Conservation (phyloP, 352 stramenopile species). For the Albugo laibachii region DNA sequence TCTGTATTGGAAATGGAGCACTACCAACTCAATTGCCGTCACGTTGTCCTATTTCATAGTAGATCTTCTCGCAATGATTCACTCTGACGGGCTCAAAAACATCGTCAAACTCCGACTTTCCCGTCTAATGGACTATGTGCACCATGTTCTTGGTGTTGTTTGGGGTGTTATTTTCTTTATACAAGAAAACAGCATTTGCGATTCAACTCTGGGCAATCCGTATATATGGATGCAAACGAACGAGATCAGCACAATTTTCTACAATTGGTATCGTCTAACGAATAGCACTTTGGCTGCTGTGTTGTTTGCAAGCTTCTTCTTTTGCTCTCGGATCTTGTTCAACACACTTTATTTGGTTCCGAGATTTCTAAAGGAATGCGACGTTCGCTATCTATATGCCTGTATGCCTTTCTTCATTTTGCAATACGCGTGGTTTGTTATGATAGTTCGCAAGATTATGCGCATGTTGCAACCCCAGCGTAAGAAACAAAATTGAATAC, state of each 20-base stretch:
- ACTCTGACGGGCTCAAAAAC: conserved; percentile 17
- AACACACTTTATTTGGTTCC: conserved; percentile 49
- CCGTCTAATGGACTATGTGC: conserved; percentile 45
- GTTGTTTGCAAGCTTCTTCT: conserved; percentile 41
- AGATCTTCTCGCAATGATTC: conserved; percentile 37
- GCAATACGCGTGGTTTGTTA: conserved; percentile 58
- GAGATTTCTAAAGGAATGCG: conserved; percentile 17
- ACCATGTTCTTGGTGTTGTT: conserved; percentile 44
- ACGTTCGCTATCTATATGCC: conserved; percentile 15
- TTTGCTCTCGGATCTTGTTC: conserved; percentile 43
- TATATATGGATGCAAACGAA: conserved; percentile 77
- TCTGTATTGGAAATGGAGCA: conserved; percentile 20
- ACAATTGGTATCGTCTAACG: conserved; percentile 62
- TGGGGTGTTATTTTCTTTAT: conserved; percentile 36
- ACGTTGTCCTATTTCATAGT: conserved; percentile 55
- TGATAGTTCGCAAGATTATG: conserved; percentile 39
- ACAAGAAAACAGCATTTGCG: conserved; percentile 36
- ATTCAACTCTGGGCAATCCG: conserved; percentile 25
- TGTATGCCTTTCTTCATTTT: conserved; percentile 32
- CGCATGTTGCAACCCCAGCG: background rate
- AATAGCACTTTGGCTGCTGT: conserved; percentile 26
- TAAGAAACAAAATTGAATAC: no score
- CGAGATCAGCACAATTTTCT: conserved; percentile 60
- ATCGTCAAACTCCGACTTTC: conserved; percentile 18
- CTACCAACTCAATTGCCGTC: conserved; percentile 30